These are phyloP conservation scores for Erysimum cheiri DNA, from an alignment of 441 rosid species.

Conservation along the genomic window DNA sequence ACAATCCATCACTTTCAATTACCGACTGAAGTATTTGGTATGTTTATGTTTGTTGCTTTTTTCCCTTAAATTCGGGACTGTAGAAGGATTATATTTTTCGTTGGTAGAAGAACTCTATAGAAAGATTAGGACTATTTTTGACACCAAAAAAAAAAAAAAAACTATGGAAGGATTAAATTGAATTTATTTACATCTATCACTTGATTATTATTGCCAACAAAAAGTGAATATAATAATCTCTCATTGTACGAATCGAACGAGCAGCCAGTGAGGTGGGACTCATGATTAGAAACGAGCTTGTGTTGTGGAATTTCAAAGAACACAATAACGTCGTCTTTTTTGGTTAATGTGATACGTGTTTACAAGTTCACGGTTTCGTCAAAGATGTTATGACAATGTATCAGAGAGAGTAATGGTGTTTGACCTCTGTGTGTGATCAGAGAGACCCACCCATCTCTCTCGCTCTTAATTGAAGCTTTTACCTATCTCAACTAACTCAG, in stretches of 20 bases:
- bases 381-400: constrained; percentile 35
- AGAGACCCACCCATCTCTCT: constrained; percentile 19
- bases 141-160: neutral
- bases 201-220: constrained; percentile 19
- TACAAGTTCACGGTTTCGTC: constrained; percentile 34
- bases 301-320: constrained; percentile 18
- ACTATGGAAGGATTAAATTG: neutral
- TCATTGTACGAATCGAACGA: constrained; percentile 9
- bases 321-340: constrained; percentile 12
- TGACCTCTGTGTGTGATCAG: constrained; percentile 38
- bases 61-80: neutral
- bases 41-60: constrained; percentile 15
- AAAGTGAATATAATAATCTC: neutral
- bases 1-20: constrained; percentile 32
- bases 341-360: constrained; percentile 29
- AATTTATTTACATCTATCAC: constrained; percentile 18
- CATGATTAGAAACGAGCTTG: neutral
- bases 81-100: neutral
- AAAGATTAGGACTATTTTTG: too few species aligned
- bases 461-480: constrained; percentile 26
- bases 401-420: constrained; percentile 33
- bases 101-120: too few species aligned
- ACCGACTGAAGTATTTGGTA: constrained; percentile 24
- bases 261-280: constrained; percentile 28
- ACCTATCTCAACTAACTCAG: constrained; percentile 28